Evolutionary conservation across 192 early-diverging fungal species (phyloP).

Genomic region (Backusella australiensis): DNA sequence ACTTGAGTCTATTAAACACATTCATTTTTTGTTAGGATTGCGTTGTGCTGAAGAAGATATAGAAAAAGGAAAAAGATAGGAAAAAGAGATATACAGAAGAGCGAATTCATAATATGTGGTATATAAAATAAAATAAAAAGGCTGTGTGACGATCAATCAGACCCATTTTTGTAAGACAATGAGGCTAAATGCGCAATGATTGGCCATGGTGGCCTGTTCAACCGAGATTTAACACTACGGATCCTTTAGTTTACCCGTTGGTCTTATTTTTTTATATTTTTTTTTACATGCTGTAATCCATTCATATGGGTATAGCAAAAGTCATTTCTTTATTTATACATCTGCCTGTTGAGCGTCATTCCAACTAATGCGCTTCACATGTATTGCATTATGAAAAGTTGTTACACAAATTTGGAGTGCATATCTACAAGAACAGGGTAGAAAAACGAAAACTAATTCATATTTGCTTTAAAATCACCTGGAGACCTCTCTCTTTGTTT

Average conservation of each 20-base stretch:
- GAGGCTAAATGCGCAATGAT: not conserved
- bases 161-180: slow-evolving; percentile 4
- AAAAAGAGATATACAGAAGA: not conserved
- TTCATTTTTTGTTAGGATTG: slow-evolving; percentile 5
- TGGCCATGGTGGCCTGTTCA: not conserved
- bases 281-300: not conserved
- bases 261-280: not conserved
- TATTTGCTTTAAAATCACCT: not conserved
- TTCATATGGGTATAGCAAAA: not conserved
- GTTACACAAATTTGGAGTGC: not conserved
- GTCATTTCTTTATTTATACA: not conserved
- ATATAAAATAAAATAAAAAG: not conserved
- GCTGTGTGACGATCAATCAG: slow-evolving; percentile 7
- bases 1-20: slow-evolving; percentile 11
- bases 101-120: not conserved
- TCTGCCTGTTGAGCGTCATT: not conserved
- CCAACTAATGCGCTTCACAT: not conserved
- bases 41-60: not conserved
- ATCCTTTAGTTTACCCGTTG: slow-evolving; percentile 5
- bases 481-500: not conserved
- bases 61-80: not conserved
- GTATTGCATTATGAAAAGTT: not conserved
- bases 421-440: not conserved
- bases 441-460: not conserved
- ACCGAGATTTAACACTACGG: not conserved